Evolutionary conservation across 2,329 filamentous ascomycete genomes (phyloP), one percentile per base, ranked within the genome.

Genomic region (Camptophora hylomeconis): DNA sequence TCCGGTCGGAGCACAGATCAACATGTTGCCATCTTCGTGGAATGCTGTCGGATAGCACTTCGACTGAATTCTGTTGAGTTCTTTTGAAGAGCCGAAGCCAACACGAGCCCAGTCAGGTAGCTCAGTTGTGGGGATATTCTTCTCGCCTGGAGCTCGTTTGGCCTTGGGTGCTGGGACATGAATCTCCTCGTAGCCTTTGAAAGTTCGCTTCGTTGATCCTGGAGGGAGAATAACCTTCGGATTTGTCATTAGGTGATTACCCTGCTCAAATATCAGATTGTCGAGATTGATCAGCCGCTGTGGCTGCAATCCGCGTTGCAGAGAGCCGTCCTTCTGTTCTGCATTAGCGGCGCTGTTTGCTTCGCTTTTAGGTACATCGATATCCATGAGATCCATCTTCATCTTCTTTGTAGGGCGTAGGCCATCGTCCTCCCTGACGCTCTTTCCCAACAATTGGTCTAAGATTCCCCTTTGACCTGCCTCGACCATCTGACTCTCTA

Each of bases 221-320:
- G 93, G 83, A 0, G 89, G 89, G 12, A 98, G 67, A 39, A 80
- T 79, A 25, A 98, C 89, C 50, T 84, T 94, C 5, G 84, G 80
- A 46, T 98, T 98, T n/a, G 89, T 95, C 87, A 95, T 98, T 23
- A 98, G 67, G 61, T 98, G 89, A 47, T 95, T 98, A 30, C 89
- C 89, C 56, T 95, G 87, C 45, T 95, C 89, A 50, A 98, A 98
- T 20, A 94, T 71, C 18, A 98, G 71, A 46, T 95, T 95, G 33
- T 98, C 87, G 28, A 98, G 65, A 50, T 95, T 95, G 52, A 98
- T 83, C 24, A 83, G 61, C 49, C 81, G 82, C 42, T 76, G 76
- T 2, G 92, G 89, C 46, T 89, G 80, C 20, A 98, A 63, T 9
- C 83, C 84, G 31, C 86, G 82, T 17, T 84, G 67, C 12, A 93